Evolutionary conservation across 75 land plant species (phyloP), one percentile per base, ranked within the genome.

Genomic region (Cunninghamia lanceolata): DNA sequence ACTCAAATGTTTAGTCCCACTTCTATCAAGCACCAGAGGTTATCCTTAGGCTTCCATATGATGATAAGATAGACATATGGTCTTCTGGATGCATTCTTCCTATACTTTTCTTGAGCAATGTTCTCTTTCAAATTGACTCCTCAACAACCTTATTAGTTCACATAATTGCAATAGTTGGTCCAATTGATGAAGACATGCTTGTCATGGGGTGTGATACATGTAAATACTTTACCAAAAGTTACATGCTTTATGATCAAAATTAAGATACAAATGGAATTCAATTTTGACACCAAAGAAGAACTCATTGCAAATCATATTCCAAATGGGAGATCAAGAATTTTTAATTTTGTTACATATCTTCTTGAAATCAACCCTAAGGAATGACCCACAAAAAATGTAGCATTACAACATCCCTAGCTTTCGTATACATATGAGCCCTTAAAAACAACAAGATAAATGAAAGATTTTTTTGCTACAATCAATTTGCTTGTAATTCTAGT

Each of bases 1-100:
- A 99, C 85, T 96, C 99, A 32, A 96, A 98, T 91, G 99, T 98
- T 40, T 99, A 98, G 85, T 98, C 99, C 17, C 93, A 99, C 35
- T 95, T 99, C 16, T 98, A 98, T 89, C 97, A 99, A 73, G 99
- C 99, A 40, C 99, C 99, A 52, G 99, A 98, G 91, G 99, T 98
- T 83, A 96, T 98, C 63, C 88, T 98, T 46, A 99, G 99, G 53
- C 96, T 95, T 87, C 91, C 99, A 52, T 98, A 98, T 91, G 96
- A 95, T 84, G 96, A 94, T 74, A 98, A 95, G 91, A 98, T 98
- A 74, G 99, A 98, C 88, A 90, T 98, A 32, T 98, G 99, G 99
- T 98, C 99, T 19, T 94, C 96, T 88, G 99, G 99, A 32, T 98
- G 99, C 88, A 98, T 98, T 83, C 90, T 98, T 84, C 99, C 99